These are phyloP conservation scores for Penicillium digitatum DNA, from an alignment of 2,329 filamentous ascomycete species.

Conservation along the genomic window DNA sequence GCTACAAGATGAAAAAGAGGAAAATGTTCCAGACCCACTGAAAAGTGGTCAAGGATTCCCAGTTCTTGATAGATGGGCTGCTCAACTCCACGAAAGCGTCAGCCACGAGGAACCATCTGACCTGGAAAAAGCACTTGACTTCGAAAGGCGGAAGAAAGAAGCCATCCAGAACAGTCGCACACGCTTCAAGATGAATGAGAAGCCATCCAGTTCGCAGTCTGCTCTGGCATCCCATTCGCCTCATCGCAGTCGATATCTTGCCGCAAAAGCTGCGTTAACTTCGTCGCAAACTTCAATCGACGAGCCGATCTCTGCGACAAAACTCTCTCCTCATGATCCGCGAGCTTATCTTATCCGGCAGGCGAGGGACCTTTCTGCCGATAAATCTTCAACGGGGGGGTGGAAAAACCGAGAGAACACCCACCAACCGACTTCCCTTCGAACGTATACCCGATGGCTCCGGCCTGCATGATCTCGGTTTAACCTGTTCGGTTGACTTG, in stretches of 20 bases:
- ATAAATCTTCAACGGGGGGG: not conserved
- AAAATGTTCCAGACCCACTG: slow-evolving; percentile 7
- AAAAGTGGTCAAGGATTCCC: slow-evolving; percentile 22
- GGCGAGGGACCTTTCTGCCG: not conserved
- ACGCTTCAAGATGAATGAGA: not conserved
- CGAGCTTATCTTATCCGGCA: slow-evolving; percentile 17
- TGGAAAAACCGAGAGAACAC: not conserved
- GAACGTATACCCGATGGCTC: slow-evolving; percentile 20
- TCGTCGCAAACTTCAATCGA: not conserved
- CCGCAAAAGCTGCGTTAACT: slow-evolving; percentile 18
- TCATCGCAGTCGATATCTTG: slow-evolving; percentile 16
- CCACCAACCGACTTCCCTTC: slow-evolving; percentile 14
- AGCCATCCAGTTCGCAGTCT: not conserved
- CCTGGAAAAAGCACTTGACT: slow-evolving; percentile 22
- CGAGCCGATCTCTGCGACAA: slow-evolving; percentile 2
- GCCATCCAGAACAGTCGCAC: slow-evolving; percentile 12
- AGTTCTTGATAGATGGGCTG: slow-evolving; percentile 23
- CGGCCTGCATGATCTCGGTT: slow-evolving; percentile 8
- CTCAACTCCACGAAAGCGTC: slow-evolving; percentile 14
- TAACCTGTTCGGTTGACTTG: not conserved
- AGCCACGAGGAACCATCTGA: slow-evolving; percentile 2
- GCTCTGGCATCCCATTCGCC: slow-evolving; percentile 2
- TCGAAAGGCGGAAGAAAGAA: slow-evolving; percentile 23
- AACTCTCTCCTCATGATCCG: slow-evolving; percentile 11
- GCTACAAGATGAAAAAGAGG: not conserved